Percentiles rank a stretch among this genome's conserved stretches.
Evolutionary conservation across 176 grass and related monocot genomes (phyloP).

Genomic region (Aechmea fasciata): DNA sequence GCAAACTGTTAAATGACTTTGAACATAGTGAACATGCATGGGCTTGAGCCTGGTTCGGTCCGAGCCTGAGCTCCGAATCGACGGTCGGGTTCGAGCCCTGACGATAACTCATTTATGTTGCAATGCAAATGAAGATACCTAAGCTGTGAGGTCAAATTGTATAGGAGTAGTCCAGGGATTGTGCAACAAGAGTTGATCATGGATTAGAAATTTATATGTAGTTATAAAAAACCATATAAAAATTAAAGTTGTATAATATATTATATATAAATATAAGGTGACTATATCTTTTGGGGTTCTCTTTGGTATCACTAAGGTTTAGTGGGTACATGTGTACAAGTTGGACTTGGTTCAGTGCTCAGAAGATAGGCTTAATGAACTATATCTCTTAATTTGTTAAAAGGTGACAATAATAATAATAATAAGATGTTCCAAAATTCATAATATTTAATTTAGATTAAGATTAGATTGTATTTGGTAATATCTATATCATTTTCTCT

Average conservation of each 20-base stretch:
- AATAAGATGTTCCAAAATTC: too few relatives aligned
- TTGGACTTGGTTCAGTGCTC: background rate
- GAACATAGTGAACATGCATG: constrained; percentile 2
- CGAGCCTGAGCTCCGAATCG: background rate
- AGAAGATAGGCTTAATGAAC: background rate
- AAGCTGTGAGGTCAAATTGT: background rate
- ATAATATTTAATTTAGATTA: too few relatives aligned
- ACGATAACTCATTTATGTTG: background rate
- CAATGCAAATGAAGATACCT: too few relatives aligned
- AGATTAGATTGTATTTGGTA: too few relatives aligned
- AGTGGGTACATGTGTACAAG: background rate
- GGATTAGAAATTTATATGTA: background rate
- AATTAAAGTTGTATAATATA: background rate
- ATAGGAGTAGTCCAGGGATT: background rate
- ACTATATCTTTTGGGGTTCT: background rate
- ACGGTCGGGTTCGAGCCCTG: background rate
- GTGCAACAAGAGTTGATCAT: background rate
- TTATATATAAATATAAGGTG: background rate
- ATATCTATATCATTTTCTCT: too few relatives aligned
- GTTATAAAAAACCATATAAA: background rate
- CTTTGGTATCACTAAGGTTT: too few relatives aligned
- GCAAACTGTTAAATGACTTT: background rate
- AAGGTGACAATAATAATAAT: background rate
- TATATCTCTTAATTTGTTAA: background rate
- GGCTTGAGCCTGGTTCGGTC: background rate